phyloP scores from a whole-genome alignment of 345 rosid genomes.

The Aquilaria sinensis region DNA sequence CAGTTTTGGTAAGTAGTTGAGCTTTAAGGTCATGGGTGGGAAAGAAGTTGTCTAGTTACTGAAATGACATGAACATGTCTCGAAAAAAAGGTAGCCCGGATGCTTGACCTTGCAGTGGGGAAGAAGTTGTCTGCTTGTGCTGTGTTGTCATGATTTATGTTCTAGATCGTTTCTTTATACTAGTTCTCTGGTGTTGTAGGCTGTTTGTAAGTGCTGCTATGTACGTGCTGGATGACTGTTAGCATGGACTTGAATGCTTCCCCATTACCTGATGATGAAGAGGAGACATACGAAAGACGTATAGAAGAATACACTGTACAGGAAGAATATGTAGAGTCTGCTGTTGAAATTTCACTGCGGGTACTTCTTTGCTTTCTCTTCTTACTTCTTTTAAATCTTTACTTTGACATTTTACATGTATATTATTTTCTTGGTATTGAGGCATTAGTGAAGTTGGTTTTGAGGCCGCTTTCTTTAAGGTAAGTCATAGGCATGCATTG shows the following conservation, averaged over 20 bases:
- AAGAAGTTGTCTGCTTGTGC: constrained; percentile 6
- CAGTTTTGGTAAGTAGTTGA: constrained; percentile 2
- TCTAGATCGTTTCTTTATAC: neutral
- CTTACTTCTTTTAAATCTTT: neutral
- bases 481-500: too few species aligned
- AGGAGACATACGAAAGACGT: constrained; percentile 46
- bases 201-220: constrained; percentile 23
- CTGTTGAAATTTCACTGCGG: constrained; percentile 62
- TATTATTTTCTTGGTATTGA: too few species aligned
- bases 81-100: neutral
- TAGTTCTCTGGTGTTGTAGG: neutral
- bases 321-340: constrained; percentile 55
- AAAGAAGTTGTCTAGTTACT: neutral
- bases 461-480: too few species aligned
- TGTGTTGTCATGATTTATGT: constrained; percentile 7
- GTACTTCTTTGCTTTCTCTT: constrained; percentile 24
- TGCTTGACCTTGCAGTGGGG: neutral
- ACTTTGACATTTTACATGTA: too few species aligned
- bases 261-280: constrained; percentile 76
- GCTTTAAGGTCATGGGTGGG: neutral
- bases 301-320: constrained; percentile 34
- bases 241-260: constrained; percentile 77
- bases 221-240: constrained; percentile 56
- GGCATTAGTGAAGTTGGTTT: too few species aligned
- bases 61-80: neutral